Conservation (phyloP, 2,329 filamentous ascomycete genomes). For the Cordyceps javanica region DNA sequence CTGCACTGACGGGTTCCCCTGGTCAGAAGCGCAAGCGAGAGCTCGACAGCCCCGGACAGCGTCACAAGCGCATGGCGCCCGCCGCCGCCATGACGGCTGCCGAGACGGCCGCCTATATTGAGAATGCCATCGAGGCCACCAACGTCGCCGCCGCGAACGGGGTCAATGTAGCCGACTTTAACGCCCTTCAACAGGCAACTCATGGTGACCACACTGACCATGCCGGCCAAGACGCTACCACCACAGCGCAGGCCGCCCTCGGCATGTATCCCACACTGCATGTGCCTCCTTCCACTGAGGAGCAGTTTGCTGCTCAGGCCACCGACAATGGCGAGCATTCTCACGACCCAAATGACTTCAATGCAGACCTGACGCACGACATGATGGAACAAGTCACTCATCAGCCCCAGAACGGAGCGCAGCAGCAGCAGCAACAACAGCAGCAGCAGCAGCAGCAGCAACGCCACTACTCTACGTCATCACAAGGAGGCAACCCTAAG, state of each 20-base stretch:
- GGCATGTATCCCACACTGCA: constrained; percentile 56
- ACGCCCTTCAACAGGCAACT: constrained; percentile 49
- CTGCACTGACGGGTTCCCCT: constrained; percentile 35
- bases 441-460: constrained; percentile 21
- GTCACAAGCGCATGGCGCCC: constrained; percentile 44
- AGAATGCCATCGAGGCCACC: constrained; percentile 43
- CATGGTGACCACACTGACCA: constrained; percentile 40
- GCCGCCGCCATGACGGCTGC: constrained; percentile 38
- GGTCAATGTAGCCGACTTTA: constrained; percentile 49
- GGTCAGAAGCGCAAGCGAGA: constrained; percentile 51
- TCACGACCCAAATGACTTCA: constrained; percentile 24
- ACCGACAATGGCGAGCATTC: constrained; percentile 27
- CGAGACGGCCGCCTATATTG: constrained; percentile 47
- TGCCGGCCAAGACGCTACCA: constrained; percentile 48
- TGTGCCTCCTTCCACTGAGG: constrained; percentile 51
- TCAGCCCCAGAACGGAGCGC: constrained; percentile 34
- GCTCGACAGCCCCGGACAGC: constrained; percentile 42
- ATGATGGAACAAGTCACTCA: constrained; percentile 24
- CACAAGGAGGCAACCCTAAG: constrained; percentile 52
- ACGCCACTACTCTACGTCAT: constrained; percentile 28
- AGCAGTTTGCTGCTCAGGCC: constrained; percentile 52
- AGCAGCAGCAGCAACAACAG: constrained; percentile 22
- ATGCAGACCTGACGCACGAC: constrained; percentile 24
- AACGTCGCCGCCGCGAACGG: constrained; percentile 32
- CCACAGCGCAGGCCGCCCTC: constrained; percentile 53